Conservation (phyloP, 495 filamentous ascomycete genomes). For the Podospora anserina region DNA sequence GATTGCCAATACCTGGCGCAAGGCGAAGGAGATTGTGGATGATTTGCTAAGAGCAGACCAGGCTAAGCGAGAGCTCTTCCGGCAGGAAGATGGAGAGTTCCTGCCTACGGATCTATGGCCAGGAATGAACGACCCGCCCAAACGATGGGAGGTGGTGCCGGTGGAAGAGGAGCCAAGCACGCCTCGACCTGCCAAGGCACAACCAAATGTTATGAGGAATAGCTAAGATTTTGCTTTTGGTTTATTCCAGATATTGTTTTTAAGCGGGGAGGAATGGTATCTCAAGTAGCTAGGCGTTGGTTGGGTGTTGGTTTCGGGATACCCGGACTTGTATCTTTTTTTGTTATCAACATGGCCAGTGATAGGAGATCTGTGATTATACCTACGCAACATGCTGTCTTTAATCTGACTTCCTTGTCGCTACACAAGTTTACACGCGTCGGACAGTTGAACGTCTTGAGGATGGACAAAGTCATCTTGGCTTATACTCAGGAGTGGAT, state of each 20-base stretch:
- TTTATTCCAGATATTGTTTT: background rate
- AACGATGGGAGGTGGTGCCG: conserved; percentile 44
- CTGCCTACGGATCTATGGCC: conserved; percentile 90
- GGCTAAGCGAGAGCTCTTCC: conserved; percentile 72
- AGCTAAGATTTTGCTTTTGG: background rate
- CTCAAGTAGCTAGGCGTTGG: background rate
- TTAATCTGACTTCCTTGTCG: too few species aligned
- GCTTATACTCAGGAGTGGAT: too few species aligned
- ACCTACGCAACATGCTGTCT: too few species aligned
- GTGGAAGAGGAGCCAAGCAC: conserved; percentile 23
- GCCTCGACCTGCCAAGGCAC: conserved; percentile 19
- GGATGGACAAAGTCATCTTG: too few species aligned
- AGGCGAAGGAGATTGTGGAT: conserved; percentile 71
- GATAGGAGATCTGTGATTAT: too few species aligned
- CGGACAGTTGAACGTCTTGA: too few species aligned
- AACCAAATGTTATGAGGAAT: background rate
- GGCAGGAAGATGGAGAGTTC: conserved; percentile 76
- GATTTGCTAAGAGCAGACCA: conserved; percentile 72
- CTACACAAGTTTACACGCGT: too few species aligned
- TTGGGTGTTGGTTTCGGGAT: too few species aligned
- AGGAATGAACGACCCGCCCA: conserved; percentile 48
- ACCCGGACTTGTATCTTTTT: too few species aligned
- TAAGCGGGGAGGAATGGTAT: background rate
- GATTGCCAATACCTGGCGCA: conserved; percentile 68
- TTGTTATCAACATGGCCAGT: too few species aligned